Evolutionary conservation across 352 stramenopile species (phyloP).

Genomic region (Pseudoperonospora humuli): DNA sequence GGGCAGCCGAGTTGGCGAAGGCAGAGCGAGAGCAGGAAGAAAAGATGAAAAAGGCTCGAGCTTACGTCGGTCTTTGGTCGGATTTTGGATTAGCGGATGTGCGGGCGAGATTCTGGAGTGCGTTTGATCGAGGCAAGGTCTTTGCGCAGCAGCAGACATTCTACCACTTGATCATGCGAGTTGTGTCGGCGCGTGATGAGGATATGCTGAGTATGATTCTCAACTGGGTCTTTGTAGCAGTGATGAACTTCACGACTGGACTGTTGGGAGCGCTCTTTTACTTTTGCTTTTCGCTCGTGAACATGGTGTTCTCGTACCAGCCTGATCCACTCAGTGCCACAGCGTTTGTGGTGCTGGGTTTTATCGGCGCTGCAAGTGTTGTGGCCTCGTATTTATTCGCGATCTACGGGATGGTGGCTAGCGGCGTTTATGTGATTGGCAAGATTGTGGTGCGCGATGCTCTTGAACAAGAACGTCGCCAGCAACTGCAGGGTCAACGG

Average conservation of each 20-base stretch:
- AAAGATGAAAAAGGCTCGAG: constrained; percentile 77
- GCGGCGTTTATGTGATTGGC: constrained; percentile 67
- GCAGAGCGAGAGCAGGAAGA: constrained; percentile 48
- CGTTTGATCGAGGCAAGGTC: constrained; percentile 79
- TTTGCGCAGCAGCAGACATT: constrained; percentile 86
- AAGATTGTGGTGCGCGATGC: constrained; percentile 71
- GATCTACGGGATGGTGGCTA: constrained; percentile 82
- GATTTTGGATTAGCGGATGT: constrained; percentile 77
- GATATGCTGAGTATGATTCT: constrained; percentile 70
- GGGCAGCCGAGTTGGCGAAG: constrained; percentile 44
- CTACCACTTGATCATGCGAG: constrained; percentile 76
- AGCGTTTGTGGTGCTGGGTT: constrained; percentile 64
- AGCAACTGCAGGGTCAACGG: constrained; percentile 38
- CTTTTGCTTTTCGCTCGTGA: constrained; percentile 77
- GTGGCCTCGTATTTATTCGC: constrained; percentile 81
- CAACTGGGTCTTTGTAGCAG: constrained; percentile 76
- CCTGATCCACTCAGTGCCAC: constrained; percentile 66
- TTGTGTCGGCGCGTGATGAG: constrained; percentile 62
- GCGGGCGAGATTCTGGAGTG: constrained; percentile 66
- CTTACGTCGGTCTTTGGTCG: constrained; percentile 73
- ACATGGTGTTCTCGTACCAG: constrained; percentile 81
- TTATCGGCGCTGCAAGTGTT: constrained; percentile 67
- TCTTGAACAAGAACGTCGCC: constrained; percentile 62
- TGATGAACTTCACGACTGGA: constrained; percentile 87
- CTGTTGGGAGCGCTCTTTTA: constrained; percentile 75